phyloP scores from a whole-genome alignment of 2,329 filamentous ascomycete genomes.

The Trichoderma endophyticum region DNA sequence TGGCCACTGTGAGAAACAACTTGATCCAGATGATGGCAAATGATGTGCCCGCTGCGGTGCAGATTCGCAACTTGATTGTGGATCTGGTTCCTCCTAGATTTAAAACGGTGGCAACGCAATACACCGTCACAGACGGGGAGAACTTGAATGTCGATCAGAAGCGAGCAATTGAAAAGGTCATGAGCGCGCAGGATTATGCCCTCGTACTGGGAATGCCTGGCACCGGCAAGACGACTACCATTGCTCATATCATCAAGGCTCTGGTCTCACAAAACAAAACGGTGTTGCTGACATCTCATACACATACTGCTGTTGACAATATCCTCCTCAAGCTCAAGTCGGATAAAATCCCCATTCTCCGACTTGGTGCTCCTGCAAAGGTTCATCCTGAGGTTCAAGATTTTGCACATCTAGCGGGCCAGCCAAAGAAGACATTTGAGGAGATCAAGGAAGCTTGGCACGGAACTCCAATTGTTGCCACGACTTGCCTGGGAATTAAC shows the following conservation, averaged over 20 bases:
- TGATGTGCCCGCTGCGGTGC: constrained; percentile 63
- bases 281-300: constrained; percentile 90
- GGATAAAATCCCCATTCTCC: constrained; percentile 73
- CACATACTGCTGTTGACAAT: constrained; percentile 96
- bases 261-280: constrained; percentile 87
- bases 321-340: constrained; percentile 87
- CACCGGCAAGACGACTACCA: constrained; percentile 97
- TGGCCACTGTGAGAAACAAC: constrained; percentile 93
- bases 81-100: constrained; percentile 73
- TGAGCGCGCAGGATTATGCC: constrained; percentile 92
- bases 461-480: constrained; percentile 83
- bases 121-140: constrained; percentile 58
- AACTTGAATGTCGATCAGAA: constrained; percentile 84
- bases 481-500: constrained; percentile 88
- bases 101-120: constrained; percentile 61
- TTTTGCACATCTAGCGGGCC: constrained; percentile 76
- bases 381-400: constrained; percentile 83
- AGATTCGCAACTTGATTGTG: constrained; percentile 77
- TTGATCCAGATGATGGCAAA: constrained; percentile 89
- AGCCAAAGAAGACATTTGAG: constrained; percentile 72
- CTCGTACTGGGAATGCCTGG: constrained; percentile 98
- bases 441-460: constrained; percentile 83
- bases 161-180: constrained; percentile 86
- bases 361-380: constrained; percentile 82
- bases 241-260: constrained; percentile 92